These are phyloP conservation scores for Xylaria sp. DNA, from an alignment of 2,329 filamentous ascomycete species.

Conservation along the genomic window DNA sequence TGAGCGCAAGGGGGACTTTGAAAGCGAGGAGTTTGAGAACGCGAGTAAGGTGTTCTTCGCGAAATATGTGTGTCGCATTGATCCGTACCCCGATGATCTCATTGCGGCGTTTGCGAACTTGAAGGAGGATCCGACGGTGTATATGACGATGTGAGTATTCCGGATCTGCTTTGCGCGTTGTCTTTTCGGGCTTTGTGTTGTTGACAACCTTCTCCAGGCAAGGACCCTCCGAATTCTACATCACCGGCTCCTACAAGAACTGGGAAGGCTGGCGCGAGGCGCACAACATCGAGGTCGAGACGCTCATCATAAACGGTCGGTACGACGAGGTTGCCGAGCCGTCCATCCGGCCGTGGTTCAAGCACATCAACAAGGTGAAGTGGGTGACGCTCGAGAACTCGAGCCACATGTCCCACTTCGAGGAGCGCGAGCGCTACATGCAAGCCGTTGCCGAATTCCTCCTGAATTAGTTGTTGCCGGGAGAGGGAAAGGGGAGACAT, in stretches of 20 bases:
- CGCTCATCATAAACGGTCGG: slow-evolving; percentile 12
- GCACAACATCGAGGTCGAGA: slow-evolving; percentile 12
- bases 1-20: slow-evolving; percentile 9
- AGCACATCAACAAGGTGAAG: slow-evolving; percentile 23
- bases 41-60: slow-evolving; percentile 11
- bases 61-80: slow-evolving; percentile 15
- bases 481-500: neutral
- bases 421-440: neutral
- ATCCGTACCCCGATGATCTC: slow-evolving; percentile 13
- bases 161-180: neutral
- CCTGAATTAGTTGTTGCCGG: neutral
- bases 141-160: slow-evolving; percentile 24
- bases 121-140: slow-evolving; percentile 16
- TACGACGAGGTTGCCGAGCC: slow-evolving; percentile 29
- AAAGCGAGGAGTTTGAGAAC: slow-evolving; percentile 16
- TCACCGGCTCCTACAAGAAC: slow-evolving; percentile 19
- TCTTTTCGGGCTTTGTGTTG: neutral
- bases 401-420: slow-evolving; percentile 17
- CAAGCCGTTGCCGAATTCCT: neutral
- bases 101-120: slow-evolving; percentile 6
- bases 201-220: slow-evolving; percentile 17
- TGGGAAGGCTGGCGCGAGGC: slow-evolving; percentile 17
- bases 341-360: slow-evolving; percentile 26
- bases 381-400: slow-evolving; percentile 28
- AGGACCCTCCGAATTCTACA: slow-evolving; percentile 28